phyloP scores from a whole-genome alignment of 2,329 filamentous ascomycete species.

The Fusarium sp. region DNA sequence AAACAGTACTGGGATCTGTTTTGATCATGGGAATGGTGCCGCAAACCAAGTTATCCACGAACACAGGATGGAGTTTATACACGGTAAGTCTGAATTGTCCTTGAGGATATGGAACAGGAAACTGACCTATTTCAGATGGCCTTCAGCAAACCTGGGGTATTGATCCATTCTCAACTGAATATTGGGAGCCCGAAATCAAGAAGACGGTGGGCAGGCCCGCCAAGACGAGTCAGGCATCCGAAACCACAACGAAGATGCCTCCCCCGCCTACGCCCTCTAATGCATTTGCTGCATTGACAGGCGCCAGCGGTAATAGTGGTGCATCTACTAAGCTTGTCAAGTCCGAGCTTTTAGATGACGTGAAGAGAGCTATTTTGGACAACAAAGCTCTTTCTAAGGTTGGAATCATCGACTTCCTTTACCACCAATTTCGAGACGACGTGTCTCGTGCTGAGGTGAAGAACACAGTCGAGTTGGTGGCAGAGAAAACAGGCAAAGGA shows the following conservation, averaged over 20 bases:
- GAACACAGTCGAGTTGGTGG: slow-evolving; percentile 56
- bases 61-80: slow-evolving; percentile 80
- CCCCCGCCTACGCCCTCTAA: slow-evolving; percentile 52
- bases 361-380: slow-evolving; percentile 57
- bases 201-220: slow-evolving; percentile 37
- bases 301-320: slow-evolving; percentile 27
- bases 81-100: slow-evolving; percentile 63
- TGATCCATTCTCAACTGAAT: slow-evolving; percentile 84
- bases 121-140: slow-evolving; percentile 53
- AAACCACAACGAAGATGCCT: slow-evolving; percentile 47
- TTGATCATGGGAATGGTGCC: slow-evolving; percentile 71
- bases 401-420: slow-evolving; percentile 57
- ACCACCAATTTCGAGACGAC: slow-evolving; percentile 53
- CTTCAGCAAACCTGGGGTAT: slow-evolving; percentile 69
- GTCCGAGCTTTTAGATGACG: slow-evolving; percentile 55
- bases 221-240: slow-evolving; percentile 20
- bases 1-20: slow-evolving; percentile 83
- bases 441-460: slow-evolving; percentile 57
- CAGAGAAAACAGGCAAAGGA: slow-evolving; percentile 55
- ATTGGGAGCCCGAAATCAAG: slow-evolving; percentile 73
- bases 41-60: slow-evolving; percentile 64
- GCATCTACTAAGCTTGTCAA: slow-evolving; percentile 51
- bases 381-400: slow-evolving; percentile 56
- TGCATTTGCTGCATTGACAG: slow-evolving; percentile 53
- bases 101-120: background rate